Percentiles rank a stretch among this genome's conserved stretches.
Conservation (phyloP, 2,329 filamentous ascomycete species). For the Lizonia empirigonia region DNA sequence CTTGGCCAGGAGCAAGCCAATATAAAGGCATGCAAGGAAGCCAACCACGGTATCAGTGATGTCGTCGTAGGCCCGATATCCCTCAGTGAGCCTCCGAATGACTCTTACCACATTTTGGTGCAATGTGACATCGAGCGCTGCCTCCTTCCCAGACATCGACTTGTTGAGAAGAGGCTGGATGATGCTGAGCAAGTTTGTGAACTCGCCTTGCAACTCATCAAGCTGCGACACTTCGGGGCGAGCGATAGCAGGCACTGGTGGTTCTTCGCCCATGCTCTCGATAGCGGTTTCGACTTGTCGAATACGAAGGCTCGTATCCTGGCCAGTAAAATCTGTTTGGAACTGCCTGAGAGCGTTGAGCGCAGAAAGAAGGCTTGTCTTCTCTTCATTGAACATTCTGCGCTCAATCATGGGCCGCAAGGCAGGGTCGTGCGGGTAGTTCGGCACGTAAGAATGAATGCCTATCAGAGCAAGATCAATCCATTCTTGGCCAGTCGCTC, state of each 20-base stretch:
- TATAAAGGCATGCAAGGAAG: constrained; percentile 76
- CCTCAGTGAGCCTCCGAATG: constrained; percentile 68
- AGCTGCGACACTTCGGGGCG: constrained; percentile 73
- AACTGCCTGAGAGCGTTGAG: constrained; percentile 68
- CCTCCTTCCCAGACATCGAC: constrained; percentile 30
- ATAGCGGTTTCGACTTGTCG: constrained; percentile 68
- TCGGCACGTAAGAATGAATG: constrained; percentile 81
- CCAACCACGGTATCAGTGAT: constrained; percentile 78
- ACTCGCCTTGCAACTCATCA: constrained; percentile 77
- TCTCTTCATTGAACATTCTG: constrained; percentile 62
- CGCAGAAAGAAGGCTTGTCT: constrained; percentile 60
- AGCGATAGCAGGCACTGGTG: constrained; percentile 70
- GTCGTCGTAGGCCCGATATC: constrained; percentile 83
- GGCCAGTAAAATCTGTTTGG: constrained; percentile 70
- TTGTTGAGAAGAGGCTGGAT: constrained; percentile 37
- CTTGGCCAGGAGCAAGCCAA: constrained; percentile 69
- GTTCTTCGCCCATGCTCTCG: constrained; percentile 66
- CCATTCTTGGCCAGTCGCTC: constrained; percentile 60
- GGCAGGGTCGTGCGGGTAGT: constrained; percentile 83
- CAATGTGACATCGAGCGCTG: constrained; percentile 44
- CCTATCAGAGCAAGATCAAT: constrained; percentile 75
- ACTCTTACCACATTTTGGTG: constrained; percentile 69
- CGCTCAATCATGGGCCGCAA: constrained; percentile 67
- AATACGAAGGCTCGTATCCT: constrained; percentile 69
- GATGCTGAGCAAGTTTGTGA: constrained; percentile 69